Base-by-base conservation (phyloP, 1,284 basidiomycete genomes). In the Ceratobasidium sp. region DNA sequence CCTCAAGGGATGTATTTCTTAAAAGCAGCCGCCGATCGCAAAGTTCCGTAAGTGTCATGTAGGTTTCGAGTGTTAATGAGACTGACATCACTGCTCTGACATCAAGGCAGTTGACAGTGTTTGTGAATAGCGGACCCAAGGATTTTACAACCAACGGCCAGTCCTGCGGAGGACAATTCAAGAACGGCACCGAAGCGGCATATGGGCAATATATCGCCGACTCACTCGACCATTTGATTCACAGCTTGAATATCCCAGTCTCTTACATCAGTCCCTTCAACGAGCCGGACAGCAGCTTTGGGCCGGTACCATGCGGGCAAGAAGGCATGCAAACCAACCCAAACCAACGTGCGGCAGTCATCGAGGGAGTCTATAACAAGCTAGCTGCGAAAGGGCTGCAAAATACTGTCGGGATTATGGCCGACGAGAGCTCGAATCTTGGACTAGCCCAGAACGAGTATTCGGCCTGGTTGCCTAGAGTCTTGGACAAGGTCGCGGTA, bases 1-100 rank as follows among this genome's bases (percentile, higher is more conserved):
- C 81, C 84, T 2, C 83, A 83, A 63, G 86, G 86, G 2, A 79
- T 83, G 7, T 86, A 83, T 78, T 87, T 86, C 79, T 79, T 86
- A 53, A 81, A 81, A 39, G 82, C 84, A 31, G 80, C 80, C 15
- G 80, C 80, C 6, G 56, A 71, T 31, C 69, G 77, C 13, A 76
- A 77, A 35, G 76, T 82, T 11, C 81, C 82, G 26, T 76, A 79
- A 49, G 60, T 82, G 26, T 15, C 45, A 13, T 10, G 23, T 66
- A 13, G n/a, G 31, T 23, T 26, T 5, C 7, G 33, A 26, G 26
- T 3, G 1, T 13, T 3, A 20, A 47, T 51, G 26, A 35, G 20
- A 31, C 47, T 51, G 10, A 33, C 33, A 13, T 28, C 23, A 28
- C 2, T 53, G 10, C 35, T 26, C 23, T n/a, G n/a, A n/a, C n/a